A percentile compares a stretch with the other conserved stretches of the same genome.
These are phyloP conservation scores for Blastobotrys proliferans DNA, from an alignment of 1,139 yeast genomes.

Conservation along the genomic window DNA sequence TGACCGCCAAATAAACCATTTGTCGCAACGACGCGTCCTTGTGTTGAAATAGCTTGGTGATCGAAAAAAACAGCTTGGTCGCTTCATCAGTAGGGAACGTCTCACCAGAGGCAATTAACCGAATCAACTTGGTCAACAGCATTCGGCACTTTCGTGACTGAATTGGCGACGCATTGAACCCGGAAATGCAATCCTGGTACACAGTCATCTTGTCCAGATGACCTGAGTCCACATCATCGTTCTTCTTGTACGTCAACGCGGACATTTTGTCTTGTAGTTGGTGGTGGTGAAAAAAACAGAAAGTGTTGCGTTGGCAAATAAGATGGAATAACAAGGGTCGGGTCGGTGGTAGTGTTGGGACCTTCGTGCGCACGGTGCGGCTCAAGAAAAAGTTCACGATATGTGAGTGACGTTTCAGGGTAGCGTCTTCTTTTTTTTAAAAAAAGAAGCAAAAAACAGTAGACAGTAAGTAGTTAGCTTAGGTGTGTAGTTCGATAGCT, in stretches of 20 bases:
- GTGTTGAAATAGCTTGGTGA: constrained; percentile 92
- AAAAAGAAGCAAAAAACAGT: too few relatives aligned
- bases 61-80: constrained; percentile 86
- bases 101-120: constrained; percentile 79
- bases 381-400: too few relatives aligned
- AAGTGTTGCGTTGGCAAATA: constrained; percentile 4
- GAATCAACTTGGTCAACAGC: constrained; percentile 61
- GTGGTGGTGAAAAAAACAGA: constrained; percentile 1
- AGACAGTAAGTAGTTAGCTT: too few relatives aligned
- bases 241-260: constrained; percentile 74
- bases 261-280: constrained; percentile 50
- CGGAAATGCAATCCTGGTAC: constrained; percentile 90
- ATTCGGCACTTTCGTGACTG: constrained; percentile 83
- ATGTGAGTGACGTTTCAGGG: too few relatives aligned
- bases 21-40: constrained; percentile 88
- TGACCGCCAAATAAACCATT: constrained; percentile 87
- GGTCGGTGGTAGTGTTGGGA: not conserved
- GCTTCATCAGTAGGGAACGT: constrained; percentile 85
- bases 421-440: too few relatives aligned
- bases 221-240: constrained; percentile 68
- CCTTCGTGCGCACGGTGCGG: too few relatives aligned
- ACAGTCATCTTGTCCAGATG: constrained; percentile 95
- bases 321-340: not conserved
- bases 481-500: too few relatives aligned
- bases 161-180: constrained; percentile 88